Conservation (phyloP, 257 asterid species). For the Gardenia jasminoides region DNA sequence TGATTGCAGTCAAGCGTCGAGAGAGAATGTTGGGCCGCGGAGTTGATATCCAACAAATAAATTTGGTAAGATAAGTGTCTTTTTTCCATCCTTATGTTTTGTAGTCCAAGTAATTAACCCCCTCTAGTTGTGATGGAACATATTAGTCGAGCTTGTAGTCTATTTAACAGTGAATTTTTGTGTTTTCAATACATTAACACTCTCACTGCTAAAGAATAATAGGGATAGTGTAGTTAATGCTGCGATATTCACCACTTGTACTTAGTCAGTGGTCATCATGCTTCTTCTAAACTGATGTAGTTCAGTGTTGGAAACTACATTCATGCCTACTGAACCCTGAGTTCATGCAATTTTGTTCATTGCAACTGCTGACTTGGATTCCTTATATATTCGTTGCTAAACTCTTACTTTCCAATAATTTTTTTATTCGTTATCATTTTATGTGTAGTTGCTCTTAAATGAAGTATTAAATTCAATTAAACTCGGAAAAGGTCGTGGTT, state of each 20-base stretch:
- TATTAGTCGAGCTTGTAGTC: too few species aligned
- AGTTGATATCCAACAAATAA: conserved; percentile 86
- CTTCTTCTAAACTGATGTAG: too few species aligned
- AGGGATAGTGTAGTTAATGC: too few species aligned
- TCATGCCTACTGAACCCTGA: neutral
- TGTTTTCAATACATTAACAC: too few species aligned
- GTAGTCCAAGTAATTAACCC: neutral
- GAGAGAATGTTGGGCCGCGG: conserved; percentile 83
- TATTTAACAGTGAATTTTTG: too few species aligned
- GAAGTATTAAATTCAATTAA: neutral
- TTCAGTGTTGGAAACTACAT: neutral
- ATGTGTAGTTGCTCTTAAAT: too few species aligned
- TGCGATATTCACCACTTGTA: too few species aligned
- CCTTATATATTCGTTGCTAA: neutral
- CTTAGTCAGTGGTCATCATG: too few species aligned
- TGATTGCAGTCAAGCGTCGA: conserved; percentile 72
- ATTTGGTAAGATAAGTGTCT: conserved; percentile 46
- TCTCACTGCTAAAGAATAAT: too few species aligned
- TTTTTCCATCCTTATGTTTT: neutral
- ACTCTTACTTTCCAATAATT: neutral
- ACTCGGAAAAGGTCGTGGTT: neutral
- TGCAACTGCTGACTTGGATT: neutral
- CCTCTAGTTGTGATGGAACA: neutral
- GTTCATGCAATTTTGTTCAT: neutral
- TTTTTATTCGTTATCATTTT: too few species aligned